Conservation (phyloP, 768 basidiomycete species). For the Russula compacta region DNA sequence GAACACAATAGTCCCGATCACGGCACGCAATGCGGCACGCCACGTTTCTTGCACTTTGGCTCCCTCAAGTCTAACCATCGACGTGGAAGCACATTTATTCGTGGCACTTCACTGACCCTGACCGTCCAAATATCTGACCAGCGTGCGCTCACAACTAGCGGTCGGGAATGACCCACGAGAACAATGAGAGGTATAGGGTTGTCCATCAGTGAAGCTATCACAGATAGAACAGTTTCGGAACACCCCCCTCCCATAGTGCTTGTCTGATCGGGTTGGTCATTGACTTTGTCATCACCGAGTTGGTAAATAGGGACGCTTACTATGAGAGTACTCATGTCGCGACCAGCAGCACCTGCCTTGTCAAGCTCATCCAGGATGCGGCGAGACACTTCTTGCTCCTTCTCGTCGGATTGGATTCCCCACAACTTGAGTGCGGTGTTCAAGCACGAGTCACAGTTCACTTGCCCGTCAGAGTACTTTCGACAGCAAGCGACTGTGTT, state of each 20-base stretch:
- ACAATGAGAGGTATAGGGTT: slow-evolving; percentile 47
- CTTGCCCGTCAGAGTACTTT: slow-evolving; percentile 21
- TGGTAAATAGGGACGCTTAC: slow-evolving; percentile 21
- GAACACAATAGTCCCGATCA: slow-evolving; percentile 55
- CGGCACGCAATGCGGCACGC: slow-evolving; percentile 62
- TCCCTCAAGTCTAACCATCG: slow-evolving; percentile 71
- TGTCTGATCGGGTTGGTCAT: not conserved
- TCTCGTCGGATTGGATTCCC: slow-evolving; percentile 13
- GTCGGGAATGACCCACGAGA: slow-evolving; percentile 54
- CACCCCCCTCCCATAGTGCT: not conserved
- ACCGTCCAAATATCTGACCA: slow-evolving; percentile 50
- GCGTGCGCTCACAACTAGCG: slow-evolving; percentile 48
- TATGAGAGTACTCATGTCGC: slow-evolving; percentile 22
- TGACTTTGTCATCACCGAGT: not conserved
- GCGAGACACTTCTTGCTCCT: not conserved
- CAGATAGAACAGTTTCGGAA: slow-evolving; percentile 25
- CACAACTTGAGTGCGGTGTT: slow-evolving; percentile 21
- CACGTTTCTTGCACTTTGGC: slow-evolving; percentile 50
- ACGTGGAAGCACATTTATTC: slow-evolving; percentile 48
- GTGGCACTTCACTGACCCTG: slow-evolving; percentile 36
- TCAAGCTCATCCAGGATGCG: slow-evolving; percentile 1
- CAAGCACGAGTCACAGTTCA: slow-evolving; percentile 30
- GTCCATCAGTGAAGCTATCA: slow-evolving; percentile 35
- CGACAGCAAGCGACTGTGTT: slow-evolving; percentile 42
- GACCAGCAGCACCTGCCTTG: slow-evolving; percentile 20